Evolutionary conservation across 495 filamentous ascomycete species (phyloP), one percentile per base, ranked within the genome.

Genomic region (Penicillium daleae): DNA sequence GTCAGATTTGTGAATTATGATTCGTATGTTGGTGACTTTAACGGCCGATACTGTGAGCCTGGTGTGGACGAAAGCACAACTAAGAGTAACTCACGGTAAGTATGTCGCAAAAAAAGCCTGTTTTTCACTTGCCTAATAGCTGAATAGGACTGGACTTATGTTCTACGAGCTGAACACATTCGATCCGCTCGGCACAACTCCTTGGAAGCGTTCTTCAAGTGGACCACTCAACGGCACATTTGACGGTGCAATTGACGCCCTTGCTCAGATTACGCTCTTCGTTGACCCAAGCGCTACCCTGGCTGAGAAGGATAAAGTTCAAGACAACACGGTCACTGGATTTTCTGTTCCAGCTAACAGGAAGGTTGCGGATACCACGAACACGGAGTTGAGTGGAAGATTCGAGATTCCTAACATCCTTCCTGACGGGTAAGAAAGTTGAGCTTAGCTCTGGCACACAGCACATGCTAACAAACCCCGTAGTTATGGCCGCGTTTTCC

Each of bases 1-100:
- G 57, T 60, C 40, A 49, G 17, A 19, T 60, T 60, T 33, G 48
- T 60, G 0, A 31, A 60, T 51, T 51, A 51, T 22, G 40, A 60
- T n/a, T 51, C 21, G 2, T 51, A 60, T 33, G 56, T 59, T 0
- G 57, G 57, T 29, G 17, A 19, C 27, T 60, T 60, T 10, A 49
- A 37, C 48, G 39, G 57, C 48, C 4, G 57, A 5, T 60, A 24
- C 33, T 61, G 58, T 26, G 58, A 61, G 51, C 19, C 46, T 19
- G 48, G 48, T 24, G 6, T 51, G 3, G 48, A 51, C 22, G 48
- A 51, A 51, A 17, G 5, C 5, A 51, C 48, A 6, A 51, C 3
- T 12, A 21, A 51, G 22, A 51, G 48, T 21, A 51, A 51, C 24
- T 4, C 6, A 21, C 19, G 48, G 48, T 51, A 27, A 22, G 48